Evolutionary conservation across 2,329 filamentous ascomycete species (phyloP).

Genomic region (Amphichorda felina): DNA sequence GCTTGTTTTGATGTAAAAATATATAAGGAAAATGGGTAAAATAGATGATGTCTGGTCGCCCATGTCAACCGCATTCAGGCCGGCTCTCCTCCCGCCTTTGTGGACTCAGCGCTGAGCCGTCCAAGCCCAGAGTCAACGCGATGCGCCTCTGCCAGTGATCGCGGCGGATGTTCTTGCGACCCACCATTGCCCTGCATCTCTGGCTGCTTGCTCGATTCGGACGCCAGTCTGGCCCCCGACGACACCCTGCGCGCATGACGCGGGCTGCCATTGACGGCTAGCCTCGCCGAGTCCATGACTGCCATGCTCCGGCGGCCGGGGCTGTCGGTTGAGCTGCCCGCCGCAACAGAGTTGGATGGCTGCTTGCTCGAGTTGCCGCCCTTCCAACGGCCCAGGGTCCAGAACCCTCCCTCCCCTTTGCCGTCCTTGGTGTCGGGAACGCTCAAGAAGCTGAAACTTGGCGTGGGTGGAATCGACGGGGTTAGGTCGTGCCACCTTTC

Average conservation of each 20-base stretch:
- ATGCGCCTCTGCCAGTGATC: background rate
- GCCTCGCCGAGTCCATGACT: background rate
- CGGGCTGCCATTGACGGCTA: background rate
- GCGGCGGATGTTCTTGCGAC: background rate
- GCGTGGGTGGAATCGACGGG: constrained; percentile 32
- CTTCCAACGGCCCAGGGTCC: constrained; percentile 45
- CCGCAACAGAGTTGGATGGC: background rate
- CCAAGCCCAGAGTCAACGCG: constrained; percentile 18
- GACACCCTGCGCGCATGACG: constrained; percentile 1
- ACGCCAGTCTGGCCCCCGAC: background rate
- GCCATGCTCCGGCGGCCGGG: constrained; percentile 1
- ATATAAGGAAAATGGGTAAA: too few species aligned
- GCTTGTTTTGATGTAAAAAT: too few species aligned
- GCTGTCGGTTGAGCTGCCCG: background rate
- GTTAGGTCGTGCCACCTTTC: constrained; percentile 7
- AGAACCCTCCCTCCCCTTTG: constrained; percentile 35
- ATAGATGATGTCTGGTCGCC: too few species aligned
- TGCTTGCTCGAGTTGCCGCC: constrained; percentile 8
- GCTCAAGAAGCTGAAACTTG: constrained; percentile 39
- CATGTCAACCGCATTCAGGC: too few species aligned
- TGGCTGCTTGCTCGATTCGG: background rate
- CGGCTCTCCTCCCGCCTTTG: too few species aligned
- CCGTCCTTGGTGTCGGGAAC: constrained; percentile 22
- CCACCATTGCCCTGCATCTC: background rate
- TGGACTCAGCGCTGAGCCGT: constrained; percentile 3